Percentiles rank a stretch among this genome's conserved stretches.
Conservation (phyloP, 2,329 filamentous ascomycete genomes). For the Xylariaceae sp. region DNA sequence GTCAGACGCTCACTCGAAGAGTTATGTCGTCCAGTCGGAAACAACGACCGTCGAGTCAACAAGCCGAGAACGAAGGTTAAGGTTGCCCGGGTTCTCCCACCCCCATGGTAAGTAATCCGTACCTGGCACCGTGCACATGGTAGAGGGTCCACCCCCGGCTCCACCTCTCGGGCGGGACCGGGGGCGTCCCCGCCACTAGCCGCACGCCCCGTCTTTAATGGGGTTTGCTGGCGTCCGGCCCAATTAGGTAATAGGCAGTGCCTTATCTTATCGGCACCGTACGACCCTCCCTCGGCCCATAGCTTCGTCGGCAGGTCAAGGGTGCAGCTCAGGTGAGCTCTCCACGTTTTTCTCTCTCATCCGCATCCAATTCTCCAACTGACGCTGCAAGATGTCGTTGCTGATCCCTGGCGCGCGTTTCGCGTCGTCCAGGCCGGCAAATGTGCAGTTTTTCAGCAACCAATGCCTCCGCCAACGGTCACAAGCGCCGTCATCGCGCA, state of each 20-base stretch:
- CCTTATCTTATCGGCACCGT: background rate
- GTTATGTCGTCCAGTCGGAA: too few relatives aligned
- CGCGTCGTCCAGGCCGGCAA: slow-evolving; percentile 36
- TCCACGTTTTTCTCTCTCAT: background rate
- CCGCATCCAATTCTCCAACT: background rate
- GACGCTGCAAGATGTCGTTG: slow-evolving; percentile 35
- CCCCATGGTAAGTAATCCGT: too few relatives aligned
- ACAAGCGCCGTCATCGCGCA: slow-evolving; percentile 33
- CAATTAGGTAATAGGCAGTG: background rate
- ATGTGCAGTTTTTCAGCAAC: slow-evolving; percentile 42
- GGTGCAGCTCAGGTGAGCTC: background rate
- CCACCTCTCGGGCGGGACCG: too few relatives aligned
- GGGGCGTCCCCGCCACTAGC: too few relatives aligned
- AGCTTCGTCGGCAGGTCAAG: too few relatives aligned
- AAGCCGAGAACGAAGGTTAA: too few relatives aligned
- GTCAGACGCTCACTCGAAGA: too few relatives aligned
- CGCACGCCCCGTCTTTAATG: background rate
- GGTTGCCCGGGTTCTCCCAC: too few relatives aligned
- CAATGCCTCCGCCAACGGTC: slow-evolving; percentile 40
- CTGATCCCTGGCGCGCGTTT: slow-evolving; percentile 40
- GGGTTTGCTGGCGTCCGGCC: too few relatives aligned
- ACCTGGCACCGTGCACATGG: background rate
- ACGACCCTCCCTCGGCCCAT: background rate
- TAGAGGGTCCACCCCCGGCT: background rate
- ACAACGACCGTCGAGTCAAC: too few relatives aligned